Evolutionary conservation across 176 grass and related monocot genomes (phyloP).

Genomic region (Eleusine indica): DNA sequence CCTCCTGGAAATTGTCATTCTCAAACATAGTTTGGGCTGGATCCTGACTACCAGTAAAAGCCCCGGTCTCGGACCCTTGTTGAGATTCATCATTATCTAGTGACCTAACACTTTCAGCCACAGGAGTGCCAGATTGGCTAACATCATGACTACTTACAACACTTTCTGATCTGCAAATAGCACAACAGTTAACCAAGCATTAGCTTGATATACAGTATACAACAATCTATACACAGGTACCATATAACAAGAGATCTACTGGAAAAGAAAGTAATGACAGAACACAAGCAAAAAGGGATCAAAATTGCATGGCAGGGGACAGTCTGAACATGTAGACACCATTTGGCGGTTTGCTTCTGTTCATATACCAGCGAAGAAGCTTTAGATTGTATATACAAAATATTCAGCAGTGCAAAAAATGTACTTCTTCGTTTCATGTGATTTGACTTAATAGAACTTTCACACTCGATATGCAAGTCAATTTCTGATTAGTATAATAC

Average conservation of each 20-base stretch:
- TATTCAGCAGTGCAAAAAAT: not conserved
- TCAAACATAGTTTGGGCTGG: constrained; percentile 21
- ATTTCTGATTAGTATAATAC: not conserved
- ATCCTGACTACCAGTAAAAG: constrained; percentile 45
- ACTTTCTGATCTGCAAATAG: constrained; percentile 74
- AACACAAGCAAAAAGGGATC: constrained; percentile 4
- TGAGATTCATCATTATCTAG: constrained; percentile 56
- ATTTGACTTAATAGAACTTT: not conserved
- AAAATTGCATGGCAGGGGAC: not conserved
- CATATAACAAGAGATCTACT: constrained; percentile 22
- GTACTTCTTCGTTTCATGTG: not conserved
- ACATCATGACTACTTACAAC: constrained; percentile 54
- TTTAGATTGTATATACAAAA: not conserved
- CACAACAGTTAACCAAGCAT: constrained; percentile 26
- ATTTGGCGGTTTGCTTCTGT: not conserved
- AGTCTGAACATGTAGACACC: not conserved
- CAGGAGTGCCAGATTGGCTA: constrained; percentile 54
- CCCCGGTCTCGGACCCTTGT: constrained; percentile 1
- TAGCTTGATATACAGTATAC: constrained; percentile 6
- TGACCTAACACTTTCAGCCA: constrained; percentile 39
- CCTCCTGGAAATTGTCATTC: constrained; percentile 47
- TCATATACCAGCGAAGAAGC: not conserved
- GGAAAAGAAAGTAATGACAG: not conserved
- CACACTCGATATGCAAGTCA: not conserved
- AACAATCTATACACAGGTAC: not conserved